Conservation (phyloP, 2,329 filamentous ascomycete species). For the Neofusicoccum sp. region DNA sequence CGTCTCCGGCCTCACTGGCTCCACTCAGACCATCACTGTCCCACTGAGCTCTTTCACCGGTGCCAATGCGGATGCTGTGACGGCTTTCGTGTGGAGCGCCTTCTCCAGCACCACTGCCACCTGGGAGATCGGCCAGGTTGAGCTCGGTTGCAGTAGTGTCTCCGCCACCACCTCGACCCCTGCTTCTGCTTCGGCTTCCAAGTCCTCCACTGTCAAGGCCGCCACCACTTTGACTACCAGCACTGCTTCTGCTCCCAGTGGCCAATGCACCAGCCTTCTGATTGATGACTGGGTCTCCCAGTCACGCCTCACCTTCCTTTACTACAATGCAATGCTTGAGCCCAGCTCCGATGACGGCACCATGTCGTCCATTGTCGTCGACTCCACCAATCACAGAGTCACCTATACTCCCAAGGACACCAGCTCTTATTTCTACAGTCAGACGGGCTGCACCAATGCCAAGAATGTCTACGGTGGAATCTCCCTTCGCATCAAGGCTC, state of each 20-base stretch:
- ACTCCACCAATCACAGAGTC: conserved; percentile 48
- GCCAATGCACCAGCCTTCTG: conserved; percentile 49
- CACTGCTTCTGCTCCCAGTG: conserved; percentile 26
- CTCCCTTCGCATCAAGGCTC: conserved; percentile 58
- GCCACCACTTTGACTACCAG: conserved; percentile 22
- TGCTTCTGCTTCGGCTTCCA: background rate
- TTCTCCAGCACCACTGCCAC: conserved; percentile 42
- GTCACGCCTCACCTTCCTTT: conserved; percentile 63
- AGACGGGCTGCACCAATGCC: conserved; percentile 58
- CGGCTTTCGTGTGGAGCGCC: conserved; percentile 48
- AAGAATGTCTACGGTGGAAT: conserved; percentile 57
- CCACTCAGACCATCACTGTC: conserved; percentile 54
- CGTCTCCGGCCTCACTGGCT: conserved; percentile 53
- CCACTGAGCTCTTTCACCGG: conserved; percentile 54
- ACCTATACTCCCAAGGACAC: conserved; percentile 54
- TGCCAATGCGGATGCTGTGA: conserved; percentile 54
- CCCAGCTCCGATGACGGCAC: conserved; percentile 60
- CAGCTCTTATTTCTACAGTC: conserved; percentile 61
- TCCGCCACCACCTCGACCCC: conserved; percentile 11
- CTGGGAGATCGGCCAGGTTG: conserved; percentile 55
- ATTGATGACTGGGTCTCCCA: conserved; percentile 66
- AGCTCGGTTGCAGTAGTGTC: conserved; percentile 45
- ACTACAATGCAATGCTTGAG: conserved; percentile 61
- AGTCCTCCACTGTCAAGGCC: conserved; percentile 19
- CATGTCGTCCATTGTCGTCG: conserved; percentile 59